phyloP scores from a whole-genome alignment of 148 eudicot genomes.

The Rhododendron ferrugineum region DNA sequence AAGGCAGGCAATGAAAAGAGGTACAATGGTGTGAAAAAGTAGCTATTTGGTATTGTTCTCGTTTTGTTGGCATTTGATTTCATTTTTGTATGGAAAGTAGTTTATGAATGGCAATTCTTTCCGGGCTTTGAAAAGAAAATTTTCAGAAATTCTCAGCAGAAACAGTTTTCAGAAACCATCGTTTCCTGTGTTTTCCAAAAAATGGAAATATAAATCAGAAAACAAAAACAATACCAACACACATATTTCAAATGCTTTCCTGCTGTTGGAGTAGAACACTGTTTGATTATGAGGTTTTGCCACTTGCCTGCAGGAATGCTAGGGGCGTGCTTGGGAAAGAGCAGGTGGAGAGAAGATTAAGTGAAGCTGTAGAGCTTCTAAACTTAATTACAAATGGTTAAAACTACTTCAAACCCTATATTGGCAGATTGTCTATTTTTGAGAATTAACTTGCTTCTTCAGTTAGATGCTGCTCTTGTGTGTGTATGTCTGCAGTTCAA shows the following conservation, averaged over 20 bases:
- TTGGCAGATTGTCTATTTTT: neutral
- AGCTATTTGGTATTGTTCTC: neutral
- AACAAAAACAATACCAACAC: neutral
- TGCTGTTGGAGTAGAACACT: neutral
- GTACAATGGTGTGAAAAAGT: conserved; percentile 22
- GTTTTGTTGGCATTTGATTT: neutral
- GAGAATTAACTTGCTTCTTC: neutral
- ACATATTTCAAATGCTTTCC: neutral
- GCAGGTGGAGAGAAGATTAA: conserved; percentile 51
- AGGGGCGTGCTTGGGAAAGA: conserved; percentile 38
- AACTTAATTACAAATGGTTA: conserved; percentile 28
- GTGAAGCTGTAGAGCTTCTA: conserved; percentile 55
- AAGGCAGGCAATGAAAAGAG: conserved; percentile 67
- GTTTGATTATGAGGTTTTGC: neutral
- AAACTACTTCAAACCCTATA: neutral
- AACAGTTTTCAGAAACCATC: neutral
- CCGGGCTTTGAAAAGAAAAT: neutral
- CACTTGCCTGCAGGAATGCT: conserved; percentile 30
- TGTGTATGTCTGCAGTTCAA: neutral
- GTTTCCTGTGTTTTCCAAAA: neutral
- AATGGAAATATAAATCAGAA: neutral
- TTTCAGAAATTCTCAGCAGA: neutral
- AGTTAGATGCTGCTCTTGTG: neutral
- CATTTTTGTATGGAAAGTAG: neutral
- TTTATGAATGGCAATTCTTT: neutral